Conservation (phyloP, 768 basidiomycete genomes). For the Tubosaeta sp. region DNA sequence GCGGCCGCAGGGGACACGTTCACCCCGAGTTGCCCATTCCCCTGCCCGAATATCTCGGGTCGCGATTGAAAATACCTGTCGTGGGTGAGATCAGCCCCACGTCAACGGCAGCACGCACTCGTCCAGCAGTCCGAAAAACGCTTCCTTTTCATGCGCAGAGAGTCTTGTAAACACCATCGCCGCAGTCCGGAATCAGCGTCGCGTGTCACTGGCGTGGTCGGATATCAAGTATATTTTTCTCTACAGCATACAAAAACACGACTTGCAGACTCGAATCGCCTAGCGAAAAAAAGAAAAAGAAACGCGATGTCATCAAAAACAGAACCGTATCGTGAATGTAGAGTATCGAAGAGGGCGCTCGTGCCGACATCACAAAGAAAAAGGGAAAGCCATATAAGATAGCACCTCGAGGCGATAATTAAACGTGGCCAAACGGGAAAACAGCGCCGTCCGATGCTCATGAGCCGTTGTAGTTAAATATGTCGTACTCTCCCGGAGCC, state of each 20-base stretch:
- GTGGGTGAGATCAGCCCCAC: neutral
- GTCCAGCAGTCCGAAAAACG: constrained; percentile 77
- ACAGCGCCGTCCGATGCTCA: constrained; percentile 22
- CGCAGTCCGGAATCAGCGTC: too few species aligned
- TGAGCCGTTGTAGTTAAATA: constrained; percentile 56
- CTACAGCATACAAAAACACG: constrained; percentile 32
- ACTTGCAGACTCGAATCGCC: constrained; percentile 23
- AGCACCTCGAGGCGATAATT: constrained; percentile 26
- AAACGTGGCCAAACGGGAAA: constrained; percentile 11
- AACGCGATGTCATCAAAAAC: neutral
- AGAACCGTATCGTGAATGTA: constrained; percentile 4
- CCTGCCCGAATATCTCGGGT: constrained; percentile 54
- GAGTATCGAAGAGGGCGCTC: constrained; percentile 15
- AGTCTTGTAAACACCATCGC: constrained; percentile 80
- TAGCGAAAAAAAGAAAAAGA: constrained; percentile 13
- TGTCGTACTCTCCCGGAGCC: constrained; percentile 45
- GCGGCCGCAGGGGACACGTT: constrained; percentile 26
- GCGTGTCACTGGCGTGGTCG: neutral
- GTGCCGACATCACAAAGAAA: constrained; percentile 5
- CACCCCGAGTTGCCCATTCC: constrained; percentile 7
- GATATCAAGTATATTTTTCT: constrained; percentile 13
- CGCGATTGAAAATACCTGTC: constrained; percentile 72
- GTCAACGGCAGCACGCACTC: constrained; percentile 44
- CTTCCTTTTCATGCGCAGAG: constrained; percentile 64
- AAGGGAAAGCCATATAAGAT: constrained; percentile 16